Evolutionary conservation across 257 asterid species (phyloP).

Genomic region (Solanum infundibuliforme): DNA sequence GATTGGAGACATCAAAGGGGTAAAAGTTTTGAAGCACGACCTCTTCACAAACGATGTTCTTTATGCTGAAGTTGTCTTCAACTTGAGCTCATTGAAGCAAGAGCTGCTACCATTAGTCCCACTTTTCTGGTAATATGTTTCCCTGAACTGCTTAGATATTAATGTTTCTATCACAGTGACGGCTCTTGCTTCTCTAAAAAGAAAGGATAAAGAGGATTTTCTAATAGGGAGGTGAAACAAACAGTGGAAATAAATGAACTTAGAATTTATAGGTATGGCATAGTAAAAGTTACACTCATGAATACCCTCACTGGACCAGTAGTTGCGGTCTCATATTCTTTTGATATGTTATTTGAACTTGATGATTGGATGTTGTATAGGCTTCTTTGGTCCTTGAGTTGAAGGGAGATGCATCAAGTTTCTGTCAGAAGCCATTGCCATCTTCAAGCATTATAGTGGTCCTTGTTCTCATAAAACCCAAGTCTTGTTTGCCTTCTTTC

Average conservation of each 20-base stretch:
- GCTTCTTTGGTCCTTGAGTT: neutral
- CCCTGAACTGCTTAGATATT: neutral
- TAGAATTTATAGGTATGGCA: neutral
- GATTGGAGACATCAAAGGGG: conserved; percentile 78
- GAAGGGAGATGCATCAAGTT: neutral
- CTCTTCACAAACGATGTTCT: conserved; percentile 97
- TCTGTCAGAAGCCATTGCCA: neutral
- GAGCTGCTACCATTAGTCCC: conserved; percentile 96
- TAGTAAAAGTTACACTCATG: neutral
- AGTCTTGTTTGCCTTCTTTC: neutral
- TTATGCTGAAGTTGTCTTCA: conserved; percentile 91
- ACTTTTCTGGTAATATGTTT: conserved; percentile 77
- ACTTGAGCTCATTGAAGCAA: conserved; percentile 78
- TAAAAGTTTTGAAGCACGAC: conserved; percentile 67
- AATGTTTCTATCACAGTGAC: neutral
- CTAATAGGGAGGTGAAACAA: neutral
- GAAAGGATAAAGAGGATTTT: neutral
- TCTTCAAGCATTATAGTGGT: neutral
- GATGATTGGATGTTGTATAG: neutral
- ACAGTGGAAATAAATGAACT: neutral
- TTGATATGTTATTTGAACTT: neutral
- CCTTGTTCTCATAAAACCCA: neutral
- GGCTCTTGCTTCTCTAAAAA: neutral
- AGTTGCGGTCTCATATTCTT: neutral
- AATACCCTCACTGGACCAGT: neutral